Percentiles rank a stretch among this genome's conserved stretches.
Conservation (phyloP, 495 filamentous ascomycete genomes). For the Chaetomidium leptoderma region DNA sequence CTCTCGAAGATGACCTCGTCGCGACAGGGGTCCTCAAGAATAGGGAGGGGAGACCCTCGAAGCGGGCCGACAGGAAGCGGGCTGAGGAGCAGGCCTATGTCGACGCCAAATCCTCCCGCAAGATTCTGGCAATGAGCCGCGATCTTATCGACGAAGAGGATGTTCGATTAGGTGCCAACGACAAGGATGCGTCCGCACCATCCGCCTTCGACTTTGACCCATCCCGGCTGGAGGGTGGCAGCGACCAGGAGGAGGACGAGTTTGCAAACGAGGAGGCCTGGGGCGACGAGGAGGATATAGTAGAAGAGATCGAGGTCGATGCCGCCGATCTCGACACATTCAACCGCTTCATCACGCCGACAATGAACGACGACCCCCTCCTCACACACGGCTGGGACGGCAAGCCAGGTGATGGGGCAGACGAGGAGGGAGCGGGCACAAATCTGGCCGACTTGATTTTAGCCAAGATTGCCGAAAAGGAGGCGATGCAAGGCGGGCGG, state of each 20-base stretch:
- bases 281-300: conserved; percentile 66
- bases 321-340: conserved; percentile 87
- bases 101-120: conserved; percentile 79
- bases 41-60: conserved; percentile 47
- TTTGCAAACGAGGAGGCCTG: conserved; percentile 55
- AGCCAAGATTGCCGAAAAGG: conserved; percentile 88
- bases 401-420: conserved; percentile 39
- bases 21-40: conserved; percentile 59
- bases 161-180: conserved; percentile 22
- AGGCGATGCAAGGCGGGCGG: conserved; percentile 54
- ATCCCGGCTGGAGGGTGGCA: conserved; percentile 31
- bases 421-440: conserved; percentile 55
- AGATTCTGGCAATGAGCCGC: conserved; percentile 82
- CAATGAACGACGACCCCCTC: conserved; percentile 48
- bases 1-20: conserved; percentile 66
- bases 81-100: conserved; percentile 67
- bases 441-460: conserved; percentile 90
- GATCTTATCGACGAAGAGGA: conserved; percentile 72
- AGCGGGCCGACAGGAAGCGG: conserved; percentile 55
- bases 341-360: conserved; percentile 75
- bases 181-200: conserved; percentile 12
- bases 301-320: conserved; percentile 79
- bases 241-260: conserved; percentile 35
- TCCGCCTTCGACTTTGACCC: conserved; percentile 46
- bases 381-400: conserved; percentile 47